Evolutionary conservation across 2,329 filamentous ascomycete genomes (phyloP), one percentile per base, ranked within the genome.

Genomic region (Beauveria bassiana): DNA sequence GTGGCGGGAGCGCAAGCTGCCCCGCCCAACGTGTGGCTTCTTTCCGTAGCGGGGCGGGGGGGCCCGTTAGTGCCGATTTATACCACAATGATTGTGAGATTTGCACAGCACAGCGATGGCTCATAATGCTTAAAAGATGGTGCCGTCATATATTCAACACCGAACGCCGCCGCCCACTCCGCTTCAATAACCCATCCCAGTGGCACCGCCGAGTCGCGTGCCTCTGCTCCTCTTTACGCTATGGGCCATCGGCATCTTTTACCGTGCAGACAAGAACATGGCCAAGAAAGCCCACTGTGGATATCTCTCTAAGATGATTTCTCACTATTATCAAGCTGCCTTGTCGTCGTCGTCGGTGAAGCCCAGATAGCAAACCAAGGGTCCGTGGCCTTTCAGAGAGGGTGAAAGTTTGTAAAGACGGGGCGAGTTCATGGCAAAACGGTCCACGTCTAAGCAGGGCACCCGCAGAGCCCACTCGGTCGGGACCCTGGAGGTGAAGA

Each of bases 41-140:
- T 47, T 31, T 31, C 50, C 59, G 50, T 12, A 42, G 49, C 31
- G 50, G 49, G 50, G 26, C 9, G 31, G 46, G 26, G 46, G 28
- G 50, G 50, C 16, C 12, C n/a, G 26, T 49, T 61, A 61, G 59
- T 61, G 59, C 28, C 59, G 59, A 61, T 61, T 61, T 61, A 51
- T 61, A 51, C 58, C 58, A 47, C 7, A 16, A 14, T 51, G 5
- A 42, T 18, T 24, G 34, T 24, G n/a, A 59, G 56, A 59, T 59
- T 59, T 59, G 56, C 56, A 59, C 56, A 59, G 46, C 46, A 50
- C 45, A 58, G 4, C 26, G 28, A 14, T 12, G 18, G 20, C 26
- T 47, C 42, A 38, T 18, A 58, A 49, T 22, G 26, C 31, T 20
- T 55, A 14, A 9, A 54, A 10, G 22, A 28, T 47, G 28, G 7